phyloP scores from a whole-genome alignment of 2,329 filamentous ascomycete species.

The Pseudophaeomoniella oleicola region DNA sequence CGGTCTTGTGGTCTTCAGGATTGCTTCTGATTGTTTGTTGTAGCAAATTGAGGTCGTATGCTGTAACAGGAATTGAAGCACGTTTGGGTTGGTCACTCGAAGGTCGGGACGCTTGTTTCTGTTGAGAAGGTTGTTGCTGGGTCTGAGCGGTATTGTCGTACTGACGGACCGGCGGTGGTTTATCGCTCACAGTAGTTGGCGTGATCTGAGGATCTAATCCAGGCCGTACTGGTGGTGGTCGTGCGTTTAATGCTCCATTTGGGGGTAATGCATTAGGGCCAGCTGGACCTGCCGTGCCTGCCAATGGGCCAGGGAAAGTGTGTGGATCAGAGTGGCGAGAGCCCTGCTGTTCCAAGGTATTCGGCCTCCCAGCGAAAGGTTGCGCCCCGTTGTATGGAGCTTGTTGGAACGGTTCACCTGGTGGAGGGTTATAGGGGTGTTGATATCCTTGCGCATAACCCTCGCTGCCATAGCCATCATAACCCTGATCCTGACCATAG shows the following conservation, averaged over 20 bases:
- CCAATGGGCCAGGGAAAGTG: conserved; percentile 1
- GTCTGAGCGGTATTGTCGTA: conserved; percentile 27
- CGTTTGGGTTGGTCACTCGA: conserved; percentile 13
- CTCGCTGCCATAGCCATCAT: conserved; percentile 11
- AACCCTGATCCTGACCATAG: conserved; percentile 5
- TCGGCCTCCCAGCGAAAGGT: not conserved
- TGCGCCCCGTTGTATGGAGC: not conserved
- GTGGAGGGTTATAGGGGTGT: conserved; percentile 3
- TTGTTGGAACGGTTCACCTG: conserved; percentile 4
- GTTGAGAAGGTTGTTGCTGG: conserved; percentile 15
- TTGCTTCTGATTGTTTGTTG: conserved; percentile 55
- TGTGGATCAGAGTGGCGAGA: not conserved
- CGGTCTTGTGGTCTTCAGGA: conserved; percentile 55
- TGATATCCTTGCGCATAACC: conserved; percentile 5
- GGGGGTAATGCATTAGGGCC: conserved; percentile 25
- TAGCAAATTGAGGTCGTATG: conserved; percentile 62
- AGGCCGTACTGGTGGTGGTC: conserved; percentile 39
- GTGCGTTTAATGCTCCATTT: conserved; percentile 37
- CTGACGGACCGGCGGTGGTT: conserved; percentile 38
- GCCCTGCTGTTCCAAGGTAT: not conserved
- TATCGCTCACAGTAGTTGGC: conserved; percentile 19
- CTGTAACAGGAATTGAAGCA: conserved; percentile 48
- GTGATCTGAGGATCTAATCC: conserved; percentile 28
- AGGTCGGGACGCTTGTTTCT: conserved; percentile 10
- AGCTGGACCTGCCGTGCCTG: conserved; percentile 1